Conservation (phyloP, 495 filamentous ascomycete genomes). For the Penicillium psychrofluorescens region DNA sequence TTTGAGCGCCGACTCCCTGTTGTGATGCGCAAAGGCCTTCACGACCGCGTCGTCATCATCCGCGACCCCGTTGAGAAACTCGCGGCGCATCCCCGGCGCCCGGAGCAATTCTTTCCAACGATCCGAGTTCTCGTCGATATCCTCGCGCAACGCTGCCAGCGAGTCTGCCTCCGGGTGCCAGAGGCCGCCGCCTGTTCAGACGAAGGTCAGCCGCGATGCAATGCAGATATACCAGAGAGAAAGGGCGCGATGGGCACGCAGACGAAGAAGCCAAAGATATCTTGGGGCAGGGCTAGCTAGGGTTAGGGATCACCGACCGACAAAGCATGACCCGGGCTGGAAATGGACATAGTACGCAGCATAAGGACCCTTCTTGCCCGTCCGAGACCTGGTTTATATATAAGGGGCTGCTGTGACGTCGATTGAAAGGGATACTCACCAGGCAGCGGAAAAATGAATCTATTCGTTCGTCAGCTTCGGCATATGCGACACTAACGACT, state of each 20-base stretch:
- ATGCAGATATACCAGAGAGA: neutral
- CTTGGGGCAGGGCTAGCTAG: too few relatives aligned
- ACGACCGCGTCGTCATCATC: conserved; percentile 54
- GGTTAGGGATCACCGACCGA: conserved; percentile 41
- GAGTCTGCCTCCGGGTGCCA: conserved; percentile 65
- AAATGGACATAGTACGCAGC: conserved; percentile 75
- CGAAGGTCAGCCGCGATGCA: too few relatives aligned
- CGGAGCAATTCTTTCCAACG: conserved; percentile 59
- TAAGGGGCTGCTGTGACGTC: conserved; percentile 12
- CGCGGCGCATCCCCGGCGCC: conserved; percentile 47
- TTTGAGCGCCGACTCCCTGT: conserved; percentile 68
- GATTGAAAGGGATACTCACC: conserved; percentile 33
- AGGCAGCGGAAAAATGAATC: conserved; percentile 77
- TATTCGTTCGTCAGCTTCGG: conserved; percentile 28
- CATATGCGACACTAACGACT: conserved; percentile 4
- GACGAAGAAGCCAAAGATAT: neutral
- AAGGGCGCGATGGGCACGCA: neutral
- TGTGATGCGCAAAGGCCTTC: conserved; percentile 58
- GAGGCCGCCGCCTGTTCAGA: conserved; percentile 59
- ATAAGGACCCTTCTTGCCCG: conserved; percentile 79
- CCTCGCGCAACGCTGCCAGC: conserved; percentile 57
- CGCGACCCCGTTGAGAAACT: conserved; percentile 53
- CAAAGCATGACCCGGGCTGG: conserved; percentile 51
- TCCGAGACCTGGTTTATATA: conserved; percentile 53
- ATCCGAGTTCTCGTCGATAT: conserved; percentile 62